These are phyloP conservation scores for Medicago truncatula DNA, from an alignment of 306 rosid species.

Conservation along the genomic window MtrunA17r5.0-ANR NC_053045.1:46921001-46921500, in stretches of 20 bases:
- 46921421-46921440: neutral
- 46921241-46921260: slow-evolving; percentile 13
- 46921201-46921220: neutral
- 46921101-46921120: neutral
- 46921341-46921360: neutral
- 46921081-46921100: neutral
- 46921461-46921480: neutral
- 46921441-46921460: neutral
- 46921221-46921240: neutral
- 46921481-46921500: neutral
- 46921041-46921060: neutral
- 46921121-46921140: neutral
- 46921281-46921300: neutral
- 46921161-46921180: neutral
- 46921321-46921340: neutral
- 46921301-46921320: neutral
- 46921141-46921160: neutral
- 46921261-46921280: neutral
- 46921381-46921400: neutral
- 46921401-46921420: neutral
- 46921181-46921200: neutral
- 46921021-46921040: neutral
- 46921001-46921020: neutral
- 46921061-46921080: neutral
- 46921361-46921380: neutral